Evolutionary conservation across 179 eudicot genomes (phyloP).

Genomic region (Amaranthus tricolor): DNA sequence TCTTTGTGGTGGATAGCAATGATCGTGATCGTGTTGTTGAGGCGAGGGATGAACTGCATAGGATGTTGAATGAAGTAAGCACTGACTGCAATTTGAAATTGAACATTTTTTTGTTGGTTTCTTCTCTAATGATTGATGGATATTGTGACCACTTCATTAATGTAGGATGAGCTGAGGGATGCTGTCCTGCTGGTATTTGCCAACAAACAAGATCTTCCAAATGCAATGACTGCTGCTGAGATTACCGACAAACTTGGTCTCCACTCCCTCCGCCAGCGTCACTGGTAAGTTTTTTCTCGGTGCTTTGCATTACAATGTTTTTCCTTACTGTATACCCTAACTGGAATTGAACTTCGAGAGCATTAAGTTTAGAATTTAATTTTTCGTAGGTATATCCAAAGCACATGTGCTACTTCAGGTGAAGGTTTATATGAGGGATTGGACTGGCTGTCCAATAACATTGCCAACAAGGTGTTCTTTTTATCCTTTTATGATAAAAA

Average conservation of each 20-base stretch:
- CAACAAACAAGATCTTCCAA: constrained; percentile 63
- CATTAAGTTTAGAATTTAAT: background rate
- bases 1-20: constrained; percentile 73
- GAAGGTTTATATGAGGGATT: constrained; percentile 56
- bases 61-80: constrained; percentile 64
- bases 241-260: constrained; percentile 61
- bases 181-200: constrained; percentile 57
- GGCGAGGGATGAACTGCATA: constrained; percentile 64
- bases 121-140: background rate
- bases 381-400: constrained; percentile 48
- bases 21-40: constrained; percentile 62
- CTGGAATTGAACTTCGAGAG: background rate
- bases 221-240: constrained; percentile 61
- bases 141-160: background rate
- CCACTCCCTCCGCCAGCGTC: constrained; percentile 58
- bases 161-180: constrained; percentile 59
- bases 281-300: constrained; percentile 33
- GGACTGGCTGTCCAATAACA: constrained; percentile 60
- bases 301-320: background rate
- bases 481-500: no score
- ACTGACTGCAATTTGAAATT: background rate
- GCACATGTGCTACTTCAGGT: constrained; percentile 57
- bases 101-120: no score
- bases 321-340: background rate
- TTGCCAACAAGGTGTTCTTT: constrained; percentile 49